These are phyloP conservation scores for Capronia coronata DNA, from an alignment of 2,329 filamentous ascomycete species.

Conservation along the genomic window DNA sequence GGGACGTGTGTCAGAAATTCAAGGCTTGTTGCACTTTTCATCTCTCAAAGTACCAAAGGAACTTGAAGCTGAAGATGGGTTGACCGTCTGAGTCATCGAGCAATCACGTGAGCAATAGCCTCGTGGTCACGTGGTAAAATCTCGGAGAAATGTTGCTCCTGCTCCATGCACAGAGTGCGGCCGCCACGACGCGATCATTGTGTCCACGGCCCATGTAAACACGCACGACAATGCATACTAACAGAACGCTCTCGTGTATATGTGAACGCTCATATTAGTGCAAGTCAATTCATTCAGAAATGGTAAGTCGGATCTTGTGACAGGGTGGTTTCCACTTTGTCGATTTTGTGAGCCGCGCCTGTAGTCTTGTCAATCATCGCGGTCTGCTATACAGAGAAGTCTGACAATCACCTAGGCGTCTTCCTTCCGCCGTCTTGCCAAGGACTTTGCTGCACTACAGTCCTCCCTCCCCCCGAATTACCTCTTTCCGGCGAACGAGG, in stretches of 20 bases:
- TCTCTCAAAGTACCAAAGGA: too few species aligned
- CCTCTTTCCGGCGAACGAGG: slow-evolving; percentile 46
- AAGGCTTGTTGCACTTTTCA: too few species aligned
- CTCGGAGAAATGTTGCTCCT: neutral
- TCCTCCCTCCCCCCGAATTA: slow-evolving; percentile 55
- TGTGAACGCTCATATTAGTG: neutral
- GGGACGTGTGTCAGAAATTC: too few species aligned
- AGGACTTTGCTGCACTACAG: slow-evolving; percentile 53
- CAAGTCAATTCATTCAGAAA: neutral
- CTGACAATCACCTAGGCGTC: slow-evolving; percentile 22
- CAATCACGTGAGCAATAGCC: too few species aligned
- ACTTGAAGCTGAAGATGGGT: too few species aligned
- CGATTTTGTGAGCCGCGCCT: too few species aligned
- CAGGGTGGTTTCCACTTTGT: too few species aligned
- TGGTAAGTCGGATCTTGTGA: neutral
- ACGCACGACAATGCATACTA: neutral
- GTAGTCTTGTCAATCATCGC: too few species aligned
- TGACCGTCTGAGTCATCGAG: too few species aligned
- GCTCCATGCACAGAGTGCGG: neutral
- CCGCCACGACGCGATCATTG: neutral
- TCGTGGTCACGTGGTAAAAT: too few species aligned
- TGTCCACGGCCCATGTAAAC: neutral
- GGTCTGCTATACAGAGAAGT: neutral
- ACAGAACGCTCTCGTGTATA: neutral
- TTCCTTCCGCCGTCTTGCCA: slow-evolving; percentile 52